Conservation (phyloP, 805 yeast species). For the Metschnikowia lochheadii region DNA sequence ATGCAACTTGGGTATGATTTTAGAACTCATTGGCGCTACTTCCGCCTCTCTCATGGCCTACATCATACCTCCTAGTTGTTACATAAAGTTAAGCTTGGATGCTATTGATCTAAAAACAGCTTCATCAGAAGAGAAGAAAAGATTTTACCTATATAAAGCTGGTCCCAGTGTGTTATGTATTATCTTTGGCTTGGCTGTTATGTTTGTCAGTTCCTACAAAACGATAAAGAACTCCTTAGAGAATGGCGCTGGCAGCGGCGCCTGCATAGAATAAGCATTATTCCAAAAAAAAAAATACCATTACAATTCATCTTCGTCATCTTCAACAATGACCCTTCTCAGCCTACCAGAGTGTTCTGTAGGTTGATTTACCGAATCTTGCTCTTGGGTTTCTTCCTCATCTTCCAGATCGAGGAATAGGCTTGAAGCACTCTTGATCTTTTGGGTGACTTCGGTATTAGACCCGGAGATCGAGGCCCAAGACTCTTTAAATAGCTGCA, state of each 20-base stretch:
- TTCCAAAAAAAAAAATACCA: not conserved
- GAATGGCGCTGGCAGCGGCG: constrained; percentile 36
- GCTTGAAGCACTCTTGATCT: constrained; percentile 11
- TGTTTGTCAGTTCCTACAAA: constrained; percentile 77
- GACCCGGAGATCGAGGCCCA: constrained; percentile 14
- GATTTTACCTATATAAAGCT: constrained; percentile 38
- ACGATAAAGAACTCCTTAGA: constrained; percentile 50
- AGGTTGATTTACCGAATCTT: not conserved
- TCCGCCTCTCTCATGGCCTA: constrained; percentile 92
- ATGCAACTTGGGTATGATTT: constrained; percentile 83
- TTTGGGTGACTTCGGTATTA: constrained; percentile 4
- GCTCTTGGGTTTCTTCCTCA: constrained; percentile 2
- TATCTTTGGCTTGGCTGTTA: constrained; percentile 67
- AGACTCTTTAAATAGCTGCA: constrained; percentile 13
- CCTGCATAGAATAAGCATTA: constrained; percentile 42
- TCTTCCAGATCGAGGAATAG: constrained; percentile 18
- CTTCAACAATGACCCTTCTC: constrained; percentile 21
- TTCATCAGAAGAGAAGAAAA: constrained; percentile 19
- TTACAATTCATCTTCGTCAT: constrained; percentile 22
- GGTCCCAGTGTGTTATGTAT: constrained; percentile 59
- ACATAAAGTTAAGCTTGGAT: constrained; percentile 55
- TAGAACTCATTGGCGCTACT: constrained; percentile 89
- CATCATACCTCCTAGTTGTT: constrained; percentile 85
- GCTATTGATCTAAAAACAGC: constrained; percentile 31
- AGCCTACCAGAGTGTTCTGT: not conserved